Conservation (phyloP, 1,284 basidiomycete species). For the Apiotrichum akiyoshidainum region DNA sequence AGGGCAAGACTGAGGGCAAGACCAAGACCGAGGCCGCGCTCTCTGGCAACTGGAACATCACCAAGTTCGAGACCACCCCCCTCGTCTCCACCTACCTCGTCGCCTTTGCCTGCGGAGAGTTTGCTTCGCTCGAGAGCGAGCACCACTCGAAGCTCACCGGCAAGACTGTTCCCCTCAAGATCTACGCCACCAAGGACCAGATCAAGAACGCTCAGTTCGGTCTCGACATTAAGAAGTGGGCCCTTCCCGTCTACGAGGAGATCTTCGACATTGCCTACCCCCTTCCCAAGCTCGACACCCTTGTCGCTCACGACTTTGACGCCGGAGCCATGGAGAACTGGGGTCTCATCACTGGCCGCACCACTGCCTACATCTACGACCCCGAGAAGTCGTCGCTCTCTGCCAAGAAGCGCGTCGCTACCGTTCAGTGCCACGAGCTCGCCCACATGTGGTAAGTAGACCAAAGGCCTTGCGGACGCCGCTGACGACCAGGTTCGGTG, state of each 20-base stretch:
- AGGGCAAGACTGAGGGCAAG: constrained; percentile 44
- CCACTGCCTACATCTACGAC: constrained; percentile 77
- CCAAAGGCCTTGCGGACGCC: too few species aligned
- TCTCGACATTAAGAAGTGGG: constrained; percentile 81
- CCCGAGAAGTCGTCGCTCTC: constrained; percentile 68
- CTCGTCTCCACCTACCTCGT: constrained; percentile 88
- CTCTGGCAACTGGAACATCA: constrained; percentile 65
- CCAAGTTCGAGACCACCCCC: constrained; percentile 71
- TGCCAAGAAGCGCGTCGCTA: constrained; percentile 75
- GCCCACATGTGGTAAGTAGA: constrained; percentile 58
- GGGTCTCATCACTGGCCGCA: constrained; percentile 89
- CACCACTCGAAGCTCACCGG: constrained; percentile 79
- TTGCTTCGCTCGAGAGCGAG: constrained; percentile 68
- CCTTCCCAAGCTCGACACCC: constrained; percentile 86
- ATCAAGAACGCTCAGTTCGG: constrained; percentile 68
- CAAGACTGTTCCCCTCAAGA: constrained; percentile 73
- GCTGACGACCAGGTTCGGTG: too few species aligned
- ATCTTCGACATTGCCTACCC: constrained; percentile 88
- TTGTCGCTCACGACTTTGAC: constrained; percentile 80
- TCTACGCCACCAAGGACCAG: constrained; percentile 85
- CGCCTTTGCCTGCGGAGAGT: constrained; percentile 84
- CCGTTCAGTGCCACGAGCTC: constrained; percentile 54
- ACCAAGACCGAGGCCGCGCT: constrained; percentile 30
- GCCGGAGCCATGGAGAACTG: constrained; percentile 95
- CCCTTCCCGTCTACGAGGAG: constrained; percentile 89